phyloP scores from a whole-genome alignment of 495 filamentous ascomycete species.

The Amphirosellinia nigrospora region DNA sequence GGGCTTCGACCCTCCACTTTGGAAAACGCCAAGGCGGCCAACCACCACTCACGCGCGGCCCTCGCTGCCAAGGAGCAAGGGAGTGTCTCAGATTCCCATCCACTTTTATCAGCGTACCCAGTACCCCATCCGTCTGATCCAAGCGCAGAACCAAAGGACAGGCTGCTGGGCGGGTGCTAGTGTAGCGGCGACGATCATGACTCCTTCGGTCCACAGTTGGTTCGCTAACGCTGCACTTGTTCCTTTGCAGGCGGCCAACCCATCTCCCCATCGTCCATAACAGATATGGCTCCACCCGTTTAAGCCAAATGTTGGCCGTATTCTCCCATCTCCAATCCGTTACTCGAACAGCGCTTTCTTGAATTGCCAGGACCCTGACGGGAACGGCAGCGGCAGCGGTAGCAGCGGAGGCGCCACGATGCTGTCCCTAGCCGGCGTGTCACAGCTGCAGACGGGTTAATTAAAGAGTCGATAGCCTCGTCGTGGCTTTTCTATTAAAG shows the following conservation, averaged over 20 bases:
- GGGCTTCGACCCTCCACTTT: conserved; percentile 38
- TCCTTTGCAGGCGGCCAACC: conserved; percentile 16
- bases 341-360: background rate
- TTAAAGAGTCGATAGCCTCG: conserved; percentile 27
- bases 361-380: conserved; percentile 13
- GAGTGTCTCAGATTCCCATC: conserved; percentile 35
- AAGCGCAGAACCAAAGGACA: conserved; percentile 6
- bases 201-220: background rate
- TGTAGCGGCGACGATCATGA: conserved; percentile 18
- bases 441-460: conserved; percentile 1
- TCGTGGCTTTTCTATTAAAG: conserved; percentile 24
- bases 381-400: conserved; percentile 7
- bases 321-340: background rate
- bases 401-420: conserved; percentile 4
- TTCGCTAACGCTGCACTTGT: conserved; percentile 21
- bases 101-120: conserved; percentile 2
- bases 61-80: conserved; percentile 36
- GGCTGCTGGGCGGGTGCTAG: conserved; percentile 13
- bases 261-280: conserved; percentile 2
- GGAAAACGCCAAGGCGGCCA: conserved; percentile 27
- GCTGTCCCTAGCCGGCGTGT: conserved; percentile 5
- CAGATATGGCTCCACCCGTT: conserved; percentile 18
- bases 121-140: conserved; percentile 7
- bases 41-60: conserved; percentile 29
- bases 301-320: conserved; percentile 8